phyloP scores from a whole-genome alignment of 495 filamentous ascomycete genomes.

The Penicillium waksmanii region DNA sequence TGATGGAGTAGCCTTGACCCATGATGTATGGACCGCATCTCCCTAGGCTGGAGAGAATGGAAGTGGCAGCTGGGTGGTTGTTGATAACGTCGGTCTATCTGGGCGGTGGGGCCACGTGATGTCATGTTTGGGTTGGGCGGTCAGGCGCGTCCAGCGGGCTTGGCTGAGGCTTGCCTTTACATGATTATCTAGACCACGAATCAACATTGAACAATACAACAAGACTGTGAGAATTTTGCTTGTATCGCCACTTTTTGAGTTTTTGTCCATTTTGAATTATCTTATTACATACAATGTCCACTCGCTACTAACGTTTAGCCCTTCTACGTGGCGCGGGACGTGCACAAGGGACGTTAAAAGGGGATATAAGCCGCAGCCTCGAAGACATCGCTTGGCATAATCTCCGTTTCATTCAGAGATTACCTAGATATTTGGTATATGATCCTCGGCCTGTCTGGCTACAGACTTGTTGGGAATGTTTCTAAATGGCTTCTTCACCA shows the following conservation, averaged over 20 bases:
- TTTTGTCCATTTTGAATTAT: no score
- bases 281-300: no score
- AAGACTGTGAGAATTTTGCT: no score
- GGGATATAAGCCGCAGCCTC: background rate
- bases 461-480: background rate
- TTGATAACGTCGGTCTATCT: constrained; percentile 3
- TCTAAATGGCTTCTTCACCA: no score
- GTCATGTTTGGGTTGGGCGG: background rate
- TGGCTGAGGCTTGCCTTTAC: constrained; percentile 1
- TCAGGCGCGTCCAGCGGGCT: constrained; percentile 1
- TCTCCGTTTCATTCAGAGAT: background rate
- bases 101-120: background rate
- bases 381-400: background rate
- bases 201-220: no score
- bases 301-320: background rate
- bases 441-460: background rate
- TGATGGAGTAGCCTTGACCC: constrained; percentile 96
- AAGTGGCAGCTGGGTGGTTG: background rate
- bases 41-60: constrained; percentile 17
- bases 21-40: constrained; percentile 60
- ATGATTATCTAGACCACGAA: background rate
- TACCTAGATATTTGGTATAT: background rate
- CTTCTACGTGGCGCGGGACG: background rate
- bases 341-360: background rate
- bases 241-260: no score